Conservation (phyloP, 1,139 yeast genomes). For the Zygoascus sp. region DNA sequence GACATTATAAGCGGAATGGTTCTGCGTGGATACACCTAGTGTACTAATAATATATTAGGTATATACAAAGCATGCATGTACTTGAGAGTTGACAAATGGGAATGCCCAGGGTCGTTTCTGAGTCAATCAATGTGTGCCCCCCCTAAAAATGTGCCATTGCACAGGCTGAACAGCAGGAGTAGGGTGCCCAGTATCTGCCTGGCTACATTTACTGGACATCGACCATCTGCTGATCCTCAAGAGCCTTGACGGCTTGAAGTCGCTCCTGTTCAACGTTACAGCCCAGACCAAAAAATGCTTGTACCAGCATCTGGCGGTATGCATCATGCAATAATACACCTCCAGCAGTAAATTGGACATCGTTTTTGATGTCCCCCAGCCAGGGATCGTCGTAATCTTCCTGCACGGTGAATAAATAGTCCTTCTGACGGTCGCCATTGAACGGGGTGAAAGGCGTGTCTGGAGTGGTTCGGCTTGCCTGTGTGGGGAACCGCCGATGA, state of each 20-base stretch:
- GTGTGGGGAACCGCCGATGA: slow-evolving; percentile 6
- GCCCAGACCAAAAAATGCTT: slow-evolving; percentile 85
- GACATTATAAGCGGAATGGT: slow-evolving; percentile 18
- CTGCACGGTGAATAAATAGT: slow-evolving; percentile 43
- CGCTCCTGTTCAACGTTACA: slow-evolving; percentile 73
- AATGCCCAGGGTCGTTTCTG: too few species aligned
- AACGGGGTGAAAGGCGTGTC: slow-evolving; percentile 86
- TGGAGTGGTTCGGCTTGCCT: slow-evolving; percentile 35
- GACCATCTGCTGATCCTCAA: slow-evolving; percentile 9
- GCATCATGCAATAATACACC: slow-evolving; percentile 75
- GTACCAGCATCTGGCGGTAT: slow-evolving; percentile 72
- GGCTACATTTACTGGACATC: neutral
- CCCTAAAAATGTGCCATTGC: too few species aligned
- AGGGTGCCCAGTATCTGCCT: too few species aligned
- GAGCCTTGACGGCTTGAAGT: neutral
- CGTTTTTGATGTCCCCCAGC: slow-evolving; percentile 52
- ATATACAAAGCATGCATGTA: too few species aligned
- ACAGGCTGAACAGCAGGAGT: too few species aligned
- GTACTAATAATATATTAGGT: too few species aligned
- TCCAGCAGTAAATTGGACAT: slow-evolving; percentile 72
- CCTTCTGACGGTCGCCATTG: slow-evolving; percentile 73
- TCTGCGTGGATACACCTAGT: slow-evolving; percentile 18
- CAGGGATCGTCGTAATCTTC: slow-evolving; percentile 60
- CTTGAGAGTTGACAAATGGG: too few species aligned
- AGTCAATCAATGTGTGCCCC: too few species aligned